Percentiles rank a stretch among this genome's conserved stretches.
Conservation (phyloP, 345 rosid species). For the Cardamine occulta region DNA sequence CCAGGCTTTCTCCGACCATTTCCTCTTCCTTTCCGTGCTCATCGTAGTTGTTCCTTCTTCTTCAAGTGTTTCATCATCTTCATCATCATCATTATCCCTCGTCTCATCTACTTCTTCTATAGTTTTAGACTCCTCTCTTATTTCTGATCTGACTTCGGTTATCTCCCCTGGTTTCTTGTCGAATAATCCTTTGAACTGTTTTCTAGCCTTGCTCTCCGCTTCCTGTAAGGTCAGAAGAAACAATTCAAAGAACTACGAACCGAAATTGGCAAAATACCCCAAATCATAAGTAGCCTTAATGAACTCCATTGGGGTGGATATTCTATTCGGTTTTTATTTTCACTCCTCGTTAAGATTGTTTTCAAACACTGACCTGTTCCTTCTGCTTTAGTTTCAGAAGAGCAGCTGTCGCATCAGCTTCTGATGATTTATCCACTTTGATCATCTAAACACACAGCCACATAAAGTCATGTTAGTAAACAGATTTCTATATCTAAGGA, state of each 20-base stretch:
- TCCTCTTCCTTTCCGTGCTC: conserved; percentile 22
- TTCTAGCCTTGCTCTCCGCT: conserved; percentile 70
- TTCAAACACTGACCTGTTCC: conserved; percentile 61
- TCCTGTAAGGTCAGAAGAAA: conserved; percentile 53
- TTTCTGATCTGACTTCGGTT: conserved; percentile 48
- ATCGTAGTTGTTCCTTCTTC: conserved; percentile 15
- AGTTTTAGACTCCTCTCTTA: conserved; percentile 35
- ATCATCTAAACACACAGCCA: conserved; percentile 41
- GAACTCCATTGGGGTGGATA: not conserved
- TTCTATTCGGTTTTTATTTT: too few species aligned
- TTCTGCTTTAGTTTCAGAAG: conserved; percentile 79
- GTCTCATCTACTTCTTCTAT: conserved; percentile 42
- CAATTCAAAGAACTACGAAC: not conserved
- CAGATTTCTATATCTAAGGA: not conserved
- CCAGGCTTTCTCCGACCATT: conserved; percentile 43
- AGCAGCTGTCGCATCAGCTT: conserved; percentile 55
- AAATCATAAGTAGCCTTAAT: not conserved
- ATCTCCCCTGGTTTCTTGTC: conserved; percentile 98
- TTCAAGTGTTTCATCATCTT: conserved; percentile 30
- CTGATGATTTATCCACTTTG: conserved; percentile 46
- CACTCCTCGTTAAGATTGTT: not conserved
- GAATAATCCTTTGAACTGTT: conserved; percentile 90
- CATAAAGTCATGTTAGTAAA: conserved; percentile 4
- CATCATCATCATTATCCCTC: conserved; percentile 13
- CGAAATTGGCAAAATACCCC: not conserved